Conservation (phyloP, 2,329 filamentous ascomycete species). For the Neophaeococcomyces aloes region DNA sequence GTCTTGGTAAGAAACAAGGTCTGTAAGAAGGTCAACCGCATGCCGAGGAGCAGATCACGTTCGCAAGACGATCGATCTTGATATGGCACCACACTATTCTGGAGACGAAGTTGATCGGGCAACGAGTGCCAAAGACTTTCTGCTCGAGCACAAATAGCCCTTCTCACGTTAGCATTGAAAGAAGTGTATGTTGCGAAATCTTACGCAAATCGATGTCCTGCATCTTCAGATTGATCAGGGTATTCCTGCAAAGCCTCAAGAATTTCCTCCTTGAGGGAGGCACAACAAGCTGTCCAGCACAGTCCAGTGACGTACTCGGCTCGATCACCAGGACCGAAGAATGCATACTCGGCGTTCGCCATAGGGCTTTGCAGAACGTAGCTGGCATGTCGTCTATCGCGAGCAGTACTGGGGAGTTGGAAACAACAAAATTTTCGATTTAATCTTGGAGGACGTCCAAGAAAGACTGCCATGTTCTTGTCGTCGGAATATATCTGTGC, state of each 20-base stretch:
- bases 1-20: too few species aligned
- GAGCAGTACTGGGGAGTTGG: background rate
- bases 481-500: slow-evolving; percentile 37
- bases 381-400: background rate
- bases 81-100: too few species aligned
- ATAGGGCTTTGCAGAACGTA: background rate
- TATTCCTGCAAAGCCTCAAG: slow-evolving; percentile 23
- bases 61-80: too few species aligned
- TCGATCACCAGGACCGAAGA: too few species aligned
- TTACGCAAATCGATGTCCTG: background rate
- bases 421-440: slow-evolving; percentile 30
- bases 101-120: too few species aligned
- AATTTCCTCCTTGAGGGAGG: slow-evolving; percentile 13
- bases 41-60: too few species aligned
- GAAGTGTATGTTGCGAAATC: too few species aligned
- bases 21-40: too few species aligned
- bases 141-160: too few species aligned
- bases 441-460: slow-evolving; percentile 40
- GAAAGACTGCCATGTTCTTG: slow-evolving; percentile 40
- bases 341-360: too few species aligned
- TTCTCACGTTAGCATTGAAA: too few species aligned
- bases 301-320: slow-evolving; percentile 6
- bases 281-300: background rate
- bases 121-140: too few species aligned
- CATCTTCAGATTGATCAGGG: slow-evolving; percentile 16